Evolutionary conservation across 495 filamentous ascomycete species (phyloP).

Genomic region (Xylaria curta): DNA sequence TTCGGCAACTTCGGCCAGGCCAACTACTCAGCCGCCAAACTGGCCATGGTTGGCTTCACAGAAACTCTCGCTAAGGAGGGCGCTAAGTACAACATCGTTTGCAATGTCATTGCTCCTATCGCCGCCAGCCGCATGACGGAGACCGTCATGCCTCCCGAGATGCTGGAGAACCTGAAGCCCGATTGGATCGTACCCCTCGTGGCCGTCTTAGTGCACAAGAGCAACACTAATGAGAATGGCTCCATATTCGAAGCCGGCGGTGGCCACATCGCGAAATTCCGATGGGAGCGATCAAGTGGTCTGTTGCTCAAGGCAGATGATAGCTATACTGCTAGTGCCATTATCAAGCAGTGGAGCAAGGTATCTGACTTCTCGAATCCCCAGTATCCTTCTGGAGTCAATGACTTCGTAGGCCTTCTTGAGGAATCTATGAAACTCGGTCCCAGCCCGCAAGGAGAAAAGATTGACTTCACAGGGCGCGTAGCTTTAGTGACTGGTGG

Average conservation of each 20-base stretch:
- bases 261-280: constrained; percentile 89
- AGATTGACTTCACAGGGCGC: constrained; percentile 85
- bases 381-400: constrained; percentile 82
- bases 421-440: constrained; percentile 84
- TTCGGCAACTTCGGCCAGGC: constrained; percentile 96
- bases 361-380: constrained; percentile 87
- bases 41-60: constrained; percentile 96
- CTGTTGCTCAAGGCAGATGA: constrained; percentile 89
- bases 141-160: constrained; percentile 95
- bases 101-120: constrained; percentile 95
- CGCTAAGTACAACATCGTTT: constrained; percentile 95
- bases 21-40: constrained; percentile 98
- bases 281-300: constrained; percentile 95
- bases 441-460: constrained; percentile 75
- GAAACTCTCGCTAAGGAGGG: constrained; percentile 98
- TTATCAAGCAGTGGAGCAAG: constrained; percentile 86
- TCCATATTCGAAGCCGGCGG: constrained; percentile 93
- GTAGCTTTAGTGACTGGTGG: constrained; percentile 94
- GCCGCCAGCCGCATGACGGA: constrained; percentile 97
- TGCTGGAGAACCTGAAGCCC: constrained; percentile 86
- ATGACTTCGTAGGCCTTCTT: constrained; percentile 86
- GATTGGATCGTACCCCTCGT: constrained; percentile 97
- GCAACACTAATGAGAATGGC: constrained; percentile 83
- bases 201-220: constrained; percentile 86
- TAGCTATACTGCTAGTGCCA: constrained; percentile 83